A percentile compares a stretch with the other conserved stretches of the same genome.
Evolutionary conservation across 805 yeast genomes (phyloP).

Genomic region (Saturnispora ahearnii): DNA sequence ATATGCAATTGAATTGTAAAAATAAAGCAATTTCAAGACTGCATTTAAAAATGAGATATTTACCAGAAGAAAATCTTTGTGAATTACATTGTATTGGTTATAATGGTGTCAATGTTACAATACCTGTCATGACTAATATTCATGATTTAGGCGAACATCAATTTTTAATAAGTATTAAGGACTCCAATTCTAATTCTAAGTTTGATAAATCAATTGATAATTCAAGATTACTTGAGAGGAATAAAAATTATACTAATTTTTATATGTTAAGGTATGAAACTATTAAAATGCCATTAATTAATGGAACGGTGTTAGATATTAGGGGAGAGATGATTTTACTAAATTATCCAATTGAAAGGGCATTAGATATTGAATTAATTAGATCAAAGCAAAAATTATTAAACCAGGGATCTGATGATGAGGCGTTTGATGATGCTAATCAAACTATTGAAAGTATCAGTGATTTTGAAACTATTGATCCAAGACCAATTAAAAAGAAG

Average conservation of each 20-base stretch:
- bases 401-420: not conserved
- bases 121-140: constrained; percentile 41
- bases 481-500: constrained; percentile 12
- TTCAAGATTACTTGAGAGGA: constrained; percentile 34
- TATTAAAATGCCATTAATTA: constrained; percentile 52
- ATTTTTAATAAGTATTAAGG: constrained; percentile 14
- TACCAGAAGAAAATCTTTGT: constrained; percentile 32
- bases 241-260: constrained; percentile 40
- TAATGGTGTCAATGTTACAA: constrained; percentile 65
- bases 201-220: constrained; percentile 7
- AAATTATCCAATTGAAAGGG: constrained; percentile 6
- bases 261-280: constrained; percentile 54
- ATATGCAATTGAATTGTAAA: constrained; percentile 36
- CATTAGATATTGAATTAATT: not conserved
- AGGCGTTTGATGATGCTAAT: constrained; percentile 4
- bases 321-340: constrained; percentile 44
- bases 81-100: constrained; percentile 66
- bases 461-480: constrained; percentile 4
- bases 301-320: constrained; percentile 58
- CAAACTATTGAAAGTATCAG: not conserved
- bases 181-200: not conserved
- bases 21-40: constrained; percentile 58
- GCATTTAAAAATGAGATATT: constrained; percentile 48
- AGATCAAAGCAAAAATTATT: not conserved
- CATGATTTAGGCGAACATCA: constrained; percentile 13